Base-by-base conservation (phyloP, 805 yeast species). In the Brettanomyces nanus region DNA sequence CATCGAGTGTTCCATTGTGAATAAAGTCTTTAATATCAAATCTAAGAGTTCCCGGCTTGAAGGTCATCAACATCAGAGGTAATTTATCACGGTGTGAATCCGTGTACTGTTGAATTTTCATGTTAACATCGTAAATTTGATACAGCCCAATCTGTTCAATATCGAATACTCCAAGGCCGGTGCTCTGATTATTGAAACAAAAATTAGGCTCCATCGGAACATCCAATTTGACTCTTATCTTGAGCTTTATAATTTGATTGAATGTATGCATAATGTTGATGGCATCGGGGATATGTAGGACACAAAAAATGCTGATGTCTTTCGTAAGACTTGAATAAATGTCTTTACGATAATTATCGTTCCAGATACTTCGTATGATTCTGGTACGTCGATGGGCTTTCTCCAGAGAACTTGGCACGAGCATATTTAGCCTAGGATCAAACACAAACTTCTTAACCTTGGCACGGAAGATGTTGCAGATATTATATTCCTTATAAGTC, bases 371-470 rank as follows among this genome's bases (percentile, higher is more conserved):
- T 11, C 14, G n/a, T 4, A 34, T n/a, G 6, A n/a, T n/a, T 28
- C 22, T n/a, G 4, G 31, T 34, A 17, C 20, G 31, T 17, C 31
- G 5, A 17, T 34, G 37, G 7, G 37, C 21, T 14, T 27, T 28
- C 15, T 34, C 11, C 10, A 34, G 17, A 9, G 25, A 19, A 27
- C 30, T 26, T 17, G 31, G 26, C 15, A 34, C 31, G 6, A 34
- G 25, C 23, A 19, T 28, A 6, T 34, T 28, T 14, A 20, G 13
- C 17, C 18, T 18, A 5, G 14, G 22, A 19, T 34, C 37, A 14
- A 15, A 25, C 31, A 34, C 37, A 13, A 22, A 22, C 11, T 14
- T n/a, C 19, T 34, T 34, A 18, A 34, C 37, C 20, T 34, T 34
- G 9, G 19, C 10, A 13, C 15, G 14, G 37, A 34, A 34, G 5